A percentile compares a stretch with the other conserved stretches of the same genome.
Conservation (phyloP, 805 yeast genomes). For the Pichia rugopelliculosa region DNA sequence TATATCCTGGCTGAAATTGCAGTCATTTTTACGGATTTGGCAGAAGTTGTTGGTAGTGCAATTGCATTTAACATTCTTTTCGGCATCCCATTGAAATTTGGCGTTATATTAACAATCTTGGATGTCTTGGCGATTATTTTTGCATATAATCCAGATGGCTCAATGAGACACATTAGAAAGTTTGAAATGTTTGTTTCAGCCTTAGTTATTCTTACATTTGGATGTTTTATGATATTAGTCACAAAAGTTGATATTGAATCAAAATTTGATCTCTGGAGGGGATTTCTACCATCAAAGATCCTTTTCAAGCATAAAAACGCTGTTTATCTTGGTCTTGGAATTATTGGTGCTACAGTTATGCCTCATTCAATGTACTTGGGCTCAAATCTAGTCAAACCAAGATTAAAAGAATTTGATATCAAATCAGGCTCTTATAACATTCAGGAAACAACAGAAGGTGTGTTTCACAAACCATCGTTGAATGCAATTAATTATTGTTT, state of each 20-base stretch:
- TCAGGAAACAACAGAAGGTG: slow-evolving; percentile 13
- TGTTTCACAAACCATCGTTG: slow-evolving; percentile 57
- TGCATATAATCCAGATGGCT: slow-evolving; percentile 73
- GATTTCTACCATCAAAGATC: slow-evolving; percentile 60
- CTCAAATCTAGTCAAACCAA: slow-evolving; percentile 79
- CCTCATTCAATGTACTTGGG: slow-evolving; percentile 85
- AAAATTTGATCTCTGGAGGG: slow-evolving; percentile 46
- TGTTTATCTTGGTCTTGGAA: slow-evolving; percentile 69
- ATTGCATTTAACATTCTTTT: slow-evolving; percentile 74
- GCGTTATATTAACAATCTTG: slow-evolving; percentile 71
- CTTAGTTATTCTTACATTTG: slow-evolving; percentile 65
- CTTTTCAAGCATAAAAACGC: slow-evolving; percentile 56
- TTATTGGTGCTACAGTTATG: slow-evolving; percentile 92
- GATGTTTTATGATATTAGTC: slow-evolving; percentile 68
- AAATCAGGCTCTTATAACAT: slow-evolving; percentile 22
- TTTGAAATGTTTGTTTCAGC: slow-evolving; percentile 71
- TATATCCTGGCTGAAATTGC: slow-evolving; percentile 78
- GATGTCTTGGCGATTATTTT: slow-evolving; percentile 75
- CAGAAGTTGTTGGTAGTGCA: slow-evolving; percentile 93
- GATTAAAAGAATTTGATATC: slow-evolving; percentile 67
- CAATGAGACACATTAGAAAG: slow-evolving; percentile 63
- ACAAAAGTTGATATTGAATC: slow-evolving; percentile 50
- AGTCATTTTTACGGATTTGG: slow-evolving; percentile 86
- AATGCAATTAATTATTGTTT: slow-evolving; percentile 68
- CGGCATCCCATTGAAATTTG: slow-evolving; percentile 62